Evolutionary conservation across 2,329 filamentous ascomycete genomes (phyloP).

Genomic region (Penicillium rolfsii): DNA sequence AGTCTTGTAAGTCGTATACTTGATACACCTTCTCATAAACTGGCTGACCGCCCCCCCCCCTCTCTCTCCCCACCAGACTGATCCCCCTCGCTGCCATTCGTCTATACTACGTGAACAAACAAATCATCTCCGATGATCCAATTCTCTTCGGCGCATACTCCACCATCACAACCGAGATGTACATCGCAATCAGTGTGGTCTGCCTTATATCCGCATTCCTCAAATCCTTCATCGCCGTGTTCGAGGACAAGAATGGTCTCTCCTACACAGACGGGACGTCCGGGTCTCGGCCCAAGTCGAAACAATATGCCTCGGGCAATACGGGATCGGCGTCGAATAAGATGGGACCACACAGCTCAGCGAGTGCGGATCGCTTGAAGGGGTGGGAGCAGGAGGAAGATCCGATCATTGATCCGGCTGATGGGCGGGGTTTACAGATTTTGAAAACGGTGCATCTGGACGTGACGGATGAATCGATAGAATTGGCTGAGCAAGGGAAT

Average conservation of each 20-base stretch:
- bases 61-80: slow-evolving; percentile 7
- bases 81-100: slow-evolving; percentile 20
- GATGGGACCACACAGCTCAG: not conserved
- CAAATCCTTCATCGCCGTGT: slow-evolving; percentile 20
- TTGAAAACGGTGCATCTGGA: slow-evolving; percentile 16
- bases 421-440: slow-evolving; percentile 13
- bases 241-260: slow-evolving; percentile 12
- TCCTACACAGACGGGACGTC: slow-evolving; percentile 12
- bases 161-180: slow-evolving; percentile 20
- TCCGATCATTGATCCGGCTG: slow-evolving; percentile 10
- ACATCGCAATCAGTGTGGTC: slow-evolving; percentile 17
- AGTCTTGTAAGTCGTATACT: slow-evolving; percentile 5
- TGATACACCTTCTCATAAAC: not conserved
- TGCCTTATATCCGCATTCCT: slow-evolving; percentile 21
- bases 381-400: slow-evolving; percentile 19
- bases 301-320: not conserved
- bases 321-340: not conserved
- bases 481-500: slow-evolving; percentile 7
- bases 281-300: slow-evolving; percentile 9
- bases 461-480: slow-evolving; percentile 17
- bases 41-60: not conserved
- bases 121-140: slow-evolving; percentile 16
- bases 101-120: slow-evolving; percentile 13
- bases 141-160: slow-evolving; percentile 20
- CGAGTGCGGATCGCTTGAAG: slow-evolving; percentile 1